Evolutionary conservation across 2,329 filamentous ascomycete species (phyloP), one percentile per base, ranked within the genome.

Genomic region (Pseudocercospora musae): DNA sequence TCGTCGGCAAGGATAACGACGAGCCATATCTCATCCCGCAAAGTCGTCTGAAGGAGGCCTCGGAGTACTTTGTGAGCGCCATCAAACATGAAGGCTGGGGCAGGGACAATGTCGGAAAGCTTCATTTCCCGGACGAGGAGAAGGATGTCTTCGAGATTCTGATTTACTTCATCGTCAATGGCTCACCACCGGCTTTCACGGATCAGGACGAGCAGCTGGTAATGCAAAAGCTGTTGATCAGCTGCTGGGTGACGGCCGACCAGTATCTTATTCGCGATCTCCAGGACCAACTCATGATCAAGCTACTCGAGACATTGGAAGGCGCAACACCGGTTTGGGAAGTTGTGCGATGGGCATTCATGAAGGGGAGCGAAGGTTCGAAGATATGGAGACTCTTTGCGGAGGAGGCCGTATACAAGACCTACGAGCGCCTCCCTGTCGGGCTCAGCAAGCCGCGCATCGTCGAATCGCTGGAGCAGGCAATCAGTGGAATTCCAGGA

Each of bases 51-150:
- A 29, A 25, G 13, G 10, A 52, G 2, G 57, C 52, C 2, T 59
- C 49, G 0, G 40, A 56, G 3, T 59, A 62, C 56, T 62, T 62
- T 29, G 20, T 7, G 11, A 56, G 40, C 23, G 57, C 60, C 13
- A 37, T 62, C 60, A 49, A 61, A 6, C 23, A 61, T 18, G 53
- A 56, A 23, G 9, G 18, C n/a, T 27, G 49, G 53, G 59, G 53
- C n/a, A 11, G 4, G 6, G 33, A 21, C 48, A 13, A 57, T 1
- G 13, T 20, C n/a, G 49, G 56, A 7, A 33, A 50, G 4, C 40
- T 59, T 4, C 29, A 44, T 13, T 66, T 66, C 23, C 52, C 60
- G 0, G 50, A 62, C 18, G 63, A 65, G 18, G 57, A 50, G 46
- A 37, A 27, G n/a, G 1, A 58, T 2, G 31, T 37, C 5, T 65